phyloP scores from a whole-genome alignment of 2,329 filamentous ascomycete genomes.

The Diaporthe sp. region DNA sequence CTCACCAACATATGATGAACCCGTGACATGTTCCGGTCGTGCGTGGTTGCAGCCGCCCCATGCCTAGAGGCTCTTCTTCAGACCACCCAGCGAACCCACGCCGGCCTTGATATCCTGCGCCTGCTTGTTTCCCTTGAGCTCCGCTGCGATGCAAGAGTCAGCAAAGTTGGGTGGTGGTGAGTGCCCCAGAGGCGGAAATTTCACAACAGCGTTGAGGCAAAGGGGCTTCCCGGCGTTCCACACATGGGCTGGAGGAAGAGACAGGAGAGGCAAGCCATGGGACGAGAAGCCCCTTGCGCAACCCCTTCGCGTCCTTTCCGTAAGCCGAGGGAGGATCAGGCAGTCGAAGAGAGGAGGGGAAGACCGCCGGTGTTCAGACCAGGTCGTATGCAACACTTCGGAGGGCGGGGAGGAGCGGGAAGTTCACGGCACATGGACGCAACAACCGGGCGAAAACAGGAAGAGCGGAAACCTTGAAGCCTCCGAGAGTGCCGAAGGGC shows the following conservation, averaged over 20 bases:
- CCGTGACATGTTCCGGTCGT: slow-evolving; percentile 2
- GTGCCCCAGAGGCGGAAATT: neutral
- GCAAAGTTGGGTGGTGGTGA: neutral
- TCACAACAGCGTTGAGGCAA: neutral
- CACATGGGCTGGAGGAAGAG: neutral
- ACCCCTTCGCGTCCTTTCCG: neutral
- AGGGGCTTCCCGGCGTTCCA: neutral
- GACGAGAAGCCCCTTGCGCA: neutral
- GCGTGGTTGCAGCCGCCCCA: neutral
- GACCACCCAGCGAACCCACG: slow-evolving; percentile 46
- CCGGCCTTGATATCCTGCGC: slow-evolving; percentile 50
- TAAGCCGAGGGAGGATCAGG: neutral
- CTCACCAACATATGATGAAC: neutral
- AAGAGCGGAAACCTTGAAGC: neutral
- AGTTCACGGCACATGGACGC: neutral
- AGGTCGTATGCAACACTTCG: neutral
- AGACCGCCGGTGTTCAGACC: neutral
- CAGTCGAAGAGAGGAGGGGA: neutral
- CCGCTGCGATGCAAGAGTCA: slow-evolving; percentile 44
- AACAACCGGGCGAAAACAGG: neutral
- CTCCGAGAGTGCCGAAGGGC: neutral
- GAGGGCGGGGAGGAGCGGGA: neutral
- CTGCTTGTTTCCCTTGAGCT: slow-evolving; percentile 54
- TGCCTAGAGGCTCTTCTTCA: slow-evolving; percentile 49
- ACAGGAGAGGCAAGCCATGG: neutral